phyloP scores from a whole-genome alignment of 805 yeast species.

The Ogataea salicorniae region DNA sequence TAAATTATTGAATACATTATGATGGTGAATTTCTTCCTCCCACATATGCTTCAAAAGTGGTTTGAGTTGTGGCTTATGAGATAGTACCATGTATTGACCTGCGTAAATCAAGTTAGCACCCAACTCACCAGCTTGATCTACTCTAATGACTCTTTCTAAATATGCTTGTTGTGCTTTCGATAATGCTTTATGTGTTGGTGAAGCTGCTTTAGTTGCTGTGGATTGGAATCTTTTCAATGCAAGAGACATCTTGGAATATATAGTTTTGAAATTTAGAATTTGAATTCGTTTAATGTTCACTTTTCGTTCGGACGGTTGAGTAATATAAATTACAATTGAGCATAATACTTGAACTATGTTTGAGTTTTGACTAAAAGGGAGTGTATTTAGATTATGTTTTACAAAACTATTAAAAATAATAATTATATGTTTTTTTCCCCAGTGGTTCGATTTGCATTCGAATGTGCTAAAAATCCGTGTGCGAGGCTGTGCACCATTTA shows the following conservation, averaged over 20 bases:
- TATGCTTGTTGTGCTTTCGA: slow-evolving; percentile 60
- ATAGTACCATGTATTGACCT: slow-evolving; percentile 80
- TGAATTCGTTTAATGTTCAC: not conserved
- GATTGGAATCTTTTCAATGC: slow-evolving; percentile 17
- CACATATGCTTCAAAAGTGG: slow-evolving; percentile 91
- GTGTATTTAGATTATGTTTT: too few species aligned
- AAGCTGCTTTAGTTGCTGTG: slow-evolving; percentile 8
- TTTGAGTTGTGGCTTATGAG: slow-evolving; percentile 65
- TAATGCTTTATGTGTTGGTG: slow-evolving; percentile 24
- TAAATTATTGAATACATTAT: slow-evolving; percentile 71
- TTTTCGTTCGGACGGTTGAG: not conserved
- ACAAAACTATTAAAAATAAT: not conserved
- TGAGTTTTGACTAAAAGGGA: too few species aligned
- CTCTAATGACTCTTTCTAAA: slow-evolving; percentile 72
- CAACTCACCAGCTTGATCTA: slow-evolving; percentile 96
- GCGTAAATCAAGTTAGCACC: slow-evolving; percentile 92
- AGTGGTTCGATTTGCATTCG: not conserved
- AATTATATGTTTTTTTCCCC: not conserved
- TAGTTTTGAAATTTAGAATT: not conserved
- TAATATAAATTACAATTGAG: not conserved
- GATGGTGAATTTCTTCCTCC: slow-evolving; percentile 95
- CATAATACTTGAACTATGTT: too few species aligned
- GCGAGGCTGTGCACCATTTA: not conserved
- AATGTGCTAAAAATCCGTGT: too few species aligned
- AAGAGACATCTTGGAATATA: slow-evolving; percentile 7